Base-by-base conservation (phyloP, 495 filamentous ascomycete genomes). In the Clavariopsis aquatica region DNA sequence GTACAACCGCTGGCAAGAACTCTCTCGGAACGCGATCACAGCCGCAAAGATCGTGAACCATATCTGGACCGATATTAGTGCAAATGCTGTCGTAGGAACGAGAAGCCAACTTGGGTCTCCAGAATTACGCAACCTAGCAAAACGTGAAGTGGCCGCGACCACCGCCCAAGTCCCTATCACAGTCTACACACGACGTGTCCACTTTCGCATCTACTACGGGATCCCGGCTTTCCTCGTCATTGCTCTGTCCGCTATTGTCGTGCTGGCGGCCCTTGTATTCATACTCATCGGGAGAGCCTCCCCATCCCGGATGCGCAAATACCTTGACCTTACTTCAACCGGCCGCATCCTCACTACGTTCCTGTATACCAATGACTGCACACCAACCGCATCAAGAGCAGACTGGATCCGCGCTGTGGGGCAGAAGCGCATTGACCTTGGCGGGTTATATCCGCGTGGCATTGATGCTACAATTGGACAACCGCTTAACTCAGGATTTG, bases 21-120 rank as follows among this genome's bases (percentile, higher is more conserved):
- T 78, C 1, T 68, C 71, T 1, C 46, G 19, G 0, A 66, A 66
- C 2, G n/a, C 64, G 2, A 12, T 26, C 0, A 55, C 52, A 1
- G 66, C 71, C 1, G 66, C 65, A 0, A 15, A 49, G n/a, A 81
- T 81, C 38, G 49, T 76, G 3, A 77, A 81, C 49, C 69, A 79
- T 0, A 72, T 80, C 29, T 81, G 73, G 72, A 78, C 78, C 0
- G 78, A 82, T 52, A 27, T 73, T 1, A 43, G 29, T 34, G 52
- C 52, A 38, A 56, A 56, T 29, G 55, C 55, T 5, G 55, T 58
- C 23, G 55, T 58, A n/a, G 55, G 55, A 28, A 58, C 55, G 2
- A 58, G 43, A 28, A 34, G 55, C 55, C 54, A 66, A 27, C 26
- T 51, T n/a, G n/a, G n/a, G 43, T 26, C 20, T 9, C n/a, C 43